Evolutionary conservation across 768 basidiomycete species (phyloP), one percentile per base, ranked within the genome.

Genomic region (Collybia nuda): DNA sequence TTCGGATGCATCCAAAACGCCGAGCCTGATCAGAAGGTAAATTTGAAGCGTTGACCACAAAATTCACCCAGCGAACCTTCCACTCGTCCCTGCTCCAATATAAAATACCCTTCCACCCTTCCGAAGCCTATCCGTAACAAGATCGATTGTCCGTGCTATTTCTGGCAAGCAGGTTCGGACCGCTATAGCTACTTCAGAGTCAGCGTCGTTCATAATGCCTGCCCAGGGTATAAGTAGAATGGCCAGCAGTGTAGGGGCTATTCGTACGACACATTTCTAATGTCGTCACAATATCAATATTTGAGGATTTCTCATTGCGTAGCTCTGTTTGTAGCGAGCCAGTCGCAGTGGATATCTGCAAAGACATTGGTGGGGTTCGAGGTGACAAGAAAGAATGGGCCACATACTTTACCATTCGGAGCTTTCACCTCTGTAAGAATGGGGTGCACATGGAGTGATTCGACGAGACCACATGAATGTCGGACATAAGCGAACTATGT

Each of bases 51-150:
- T 14, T 32, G 12, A 32, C 32, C 32, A 11, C 9, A 11, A 32
- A 5, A 2, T 4, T 32, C 9, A 9, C 9, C 32, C 32, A 14
- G 12, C 32, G 32, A 38, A 67, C 69, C 68, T 62, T 35, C 69
- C 69, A 21, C 68, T 69, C 7, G 62, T 65, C n/a, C 69, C 69
- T 4, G 69, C 68, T 28, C 69, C 69, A 52, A 71, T 63, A 49
- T 69, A 70, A 21, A 71, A 37, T 18, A 71, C 52, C 26, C 69
- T 59, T 21, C 69, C 69, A 22, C 63, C 61, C 12, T 59, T 44
- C 40, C 50, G 51, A 28, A 68, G 57, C 15, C 67, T 55, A 18
- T 61, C 60, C 5, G 59, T 60, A 40, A 68, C 67, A 3, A 56
- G 48, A 51, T 70, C 68, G 22, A 71, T 65, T 9, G 58, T 55